Conservation (phyloP, 306 rosid genomes). For the Medicago arabica region DNA sequence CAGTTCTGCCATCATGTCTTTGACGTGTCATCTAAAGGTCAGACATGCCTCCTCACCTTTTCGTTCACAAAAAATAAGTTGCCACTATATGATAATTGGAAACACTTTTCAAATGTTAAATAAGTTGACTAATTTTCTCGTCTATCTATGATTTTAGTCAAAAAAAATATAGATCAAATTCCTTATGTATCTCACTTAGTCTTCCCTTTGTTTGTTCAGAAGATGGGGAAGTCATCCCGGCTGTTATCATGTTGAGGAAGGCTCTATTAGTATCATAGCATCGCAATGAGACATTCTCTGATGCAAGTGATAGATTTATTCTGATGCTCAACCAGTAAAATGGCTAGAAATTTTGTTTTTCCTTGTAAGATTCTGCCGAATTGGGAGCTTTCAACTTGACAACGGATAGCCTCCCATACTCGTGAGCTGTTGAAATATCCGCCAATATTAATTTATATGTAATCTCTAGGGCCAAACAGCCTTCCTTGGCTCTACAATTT, state of each 20-base stretch:
- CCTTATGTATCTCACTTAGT: slow-evolving; percentile 13
- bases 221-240: slow-evolving; percentile 33
- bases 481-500: background rate
- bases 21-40: slow-evolving; percentile 64
- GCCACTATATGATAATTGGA: slow-evolving; percentile 28
- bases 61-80: background rate
- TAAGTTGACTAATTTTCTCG: background rate
- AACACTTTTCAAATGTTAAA: slow-evolving; percentile 3
- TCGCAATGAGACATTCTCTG: slow-evolving; percentile 40
- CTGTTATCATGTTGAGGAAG: slow-evolving; percentile 36
- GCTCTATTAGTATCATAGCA: slow-evolving; percentile 36
- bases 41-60: slow-evolving; percentile 34
- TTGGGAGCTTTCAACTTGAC: slow-evolving; percentile 44
- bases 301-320: slow-evolving; percentile 39
- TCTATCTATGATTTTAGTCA: slow-evolving; percentile 32
- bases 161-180: background rate
- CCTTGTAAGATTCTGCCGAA: slow-evolving; percentile 49
- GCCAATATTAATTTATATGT: slow-evolving; percentile 25
- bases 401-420: slow-evolving; percentile 39
- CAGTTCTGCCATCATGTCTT: slow-evolving; percentile 47
- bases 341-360: slow-evolving; percentile 54
- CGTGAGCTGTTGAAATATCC: slow-evolving; percentile 47
- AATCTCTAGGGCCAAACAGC: slow-evolving; percentile 51
- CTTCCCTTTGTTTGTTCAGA: slow-evolving; percentile 41
- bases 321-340: slow-evolving; percentile 38